phyloP scores from a whole-genome alignment of 2,329 filamentous ascomycete genomes.

The Colletotrichum viniferum region DNA sequence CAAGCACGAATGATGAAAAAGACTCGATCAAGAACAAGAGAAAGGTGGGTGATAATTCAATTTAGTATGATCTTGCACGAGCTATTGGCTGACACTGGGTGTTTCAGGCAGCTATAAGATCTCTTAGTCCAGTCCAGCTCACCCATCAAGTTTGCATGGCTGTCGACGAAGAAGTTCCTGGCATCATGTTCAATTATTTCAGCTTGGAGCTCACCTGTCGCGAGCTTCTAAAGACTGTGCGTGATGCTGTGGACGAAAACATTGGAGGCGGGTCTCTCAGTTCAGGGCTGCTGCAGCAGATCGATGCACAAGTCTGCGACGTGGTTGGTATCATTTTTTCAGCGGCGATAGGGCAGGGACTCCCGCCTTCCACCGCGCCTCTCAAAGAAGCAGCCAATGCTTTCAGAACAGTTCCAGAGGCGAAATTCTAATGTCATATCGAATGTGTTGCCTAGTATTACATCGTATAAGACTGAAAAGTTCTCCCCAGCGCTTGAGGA shows the following conservation, averaged over 20 bases:
- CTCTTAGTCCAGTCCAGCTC: neutral
- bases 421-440: neutral
- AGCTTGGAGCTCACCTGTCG: neutral
- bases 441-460: neutral
- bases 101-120: neutral
- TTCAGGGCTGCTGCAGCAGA: neutral
- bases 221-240: neutral
- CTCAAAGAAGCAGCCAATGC: neutral
- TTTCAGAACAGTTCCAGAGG: neutral
- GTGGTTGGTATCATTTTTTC: neutral
- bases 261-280: neutral
- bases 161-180: neutral
- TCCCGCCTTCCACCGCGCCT: neutral
- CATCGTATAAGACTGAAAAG: neutral
- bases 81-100: neutral
- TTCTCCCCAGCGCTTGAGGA: neutral
- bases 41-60: neutral
- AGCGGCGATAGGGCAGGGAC: neutral
- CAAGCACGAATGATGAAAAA: neutral
- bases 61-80: neutral
- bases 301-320: neutral
- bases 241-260: neutral
- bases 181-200: neutral
- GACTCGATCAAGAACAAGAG: neutral
- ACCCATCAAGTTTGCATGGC: neutral